phyloP scores from a whole-genome alignment of 1,284 basidiomycete genomes.

The Apiotrichum siamense region DNA sequence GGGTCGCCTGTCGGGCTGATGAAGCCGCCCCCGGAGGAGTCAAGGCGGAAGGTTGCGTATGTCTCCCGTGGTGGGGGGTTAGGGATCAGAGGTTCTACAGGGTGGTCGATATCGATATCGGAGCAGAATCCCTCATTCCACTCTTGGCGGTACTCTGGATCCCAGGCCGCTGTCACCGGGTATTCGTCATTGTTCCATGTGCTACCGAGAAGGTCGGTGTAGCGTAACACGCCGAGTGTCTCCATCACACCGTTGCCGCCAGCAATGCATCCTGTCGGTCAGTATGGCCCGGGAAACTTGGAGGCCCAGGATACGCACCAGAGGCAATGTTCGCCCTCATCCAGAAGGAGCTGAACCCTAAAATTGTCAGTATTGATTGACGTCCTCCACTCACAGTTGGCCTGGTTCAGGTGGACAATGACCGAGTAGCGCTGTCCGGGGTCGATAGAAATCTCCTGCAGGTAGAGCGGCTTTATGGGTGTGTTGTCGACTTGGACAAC shows the following conservation, averaged over 20 bases:
- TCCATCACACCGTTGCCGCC: background rate
- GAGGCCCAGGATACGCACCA: background rate
- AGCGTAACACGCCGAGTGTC: slow-evolving; percentile 19
- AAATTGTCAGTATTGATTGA: background rate
- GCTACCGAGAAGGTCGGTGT: slow-evolving; percentile 12
- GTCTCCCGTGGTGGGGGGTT: slow-evolving; percentile 18
- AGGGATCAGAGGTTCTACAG: slow-evolving; percentile 26
- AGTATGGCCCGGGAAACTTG: background rate
- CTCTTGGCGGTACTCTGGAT: too few species aligned
- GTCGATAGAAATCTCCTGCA: slow-evolving; percentile 24
- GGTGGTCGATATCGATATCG: too few species aligned
- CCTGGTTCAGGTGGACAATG: slow-evolving; percentile 31
- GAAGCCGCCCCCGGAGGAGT: slow-evolving; percentile 21
- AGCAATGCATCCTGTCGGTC: slow-evolving; percentile 2
- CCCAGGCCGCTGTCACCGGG: too few species aligned
- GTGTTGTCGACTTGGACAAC: slow-evolving; percentile 33
- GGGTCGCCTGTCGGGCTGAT: slow-evolving; percentile 7
- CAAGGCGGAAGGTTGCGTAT: slow-evolving; percentile 20
- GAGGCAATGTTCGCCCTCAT: slow-evolving; percentile 30
- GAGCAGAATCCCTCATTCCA: too few species aligned
- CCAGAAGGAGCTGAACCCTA: slow-evolving; percentile 30
- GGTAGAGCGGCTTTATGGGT: slow-evolving; percentile 19
- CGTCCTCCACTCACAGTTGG: slow-evolving; percentile 3
- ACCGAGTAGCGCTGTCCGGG: slow-evolving; percentile 39
- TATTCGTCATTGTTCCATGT: background rate